These are phyloP conservation scores for Rhynchospora breviuscula DNA, from an alignment of 176 grass and related monocot genomes.

Conservation along the genomic window DNA sequence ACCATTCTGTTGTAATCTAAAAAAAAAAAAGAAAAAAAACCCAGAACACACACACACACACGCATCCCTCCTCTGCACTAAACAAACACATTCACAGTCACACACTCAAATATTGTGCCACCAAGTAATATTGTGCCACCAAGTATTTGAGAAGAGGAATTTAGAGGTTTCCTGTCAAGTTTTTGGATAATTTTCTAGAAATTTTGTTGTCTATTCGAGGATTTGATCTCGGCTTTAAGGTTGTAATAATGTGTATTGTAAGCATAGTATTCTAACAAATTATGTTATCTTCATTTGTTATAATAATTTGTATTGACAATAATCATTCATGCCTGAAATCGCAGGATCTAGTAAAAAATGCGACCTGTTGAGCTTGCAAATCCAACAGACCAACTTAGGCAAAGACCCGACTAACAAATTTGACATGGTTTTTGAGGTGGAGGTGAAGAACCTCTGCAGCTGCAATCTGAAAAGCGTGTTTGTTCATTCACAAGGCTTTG, in stretches of 20 bases:
- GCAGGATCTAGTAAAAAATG: constrained; percentile 22
- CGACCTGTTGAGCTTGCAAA: constrained; percentile 34
- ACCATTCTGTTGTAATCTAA: background rate
- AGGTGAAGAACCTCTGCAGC: constrained; percentile 46
- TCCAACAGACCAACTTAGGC: constrained; percentile 48
- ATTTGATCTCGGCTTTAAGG: background rate
- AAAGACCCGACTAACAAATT: constrained; percentile 24
- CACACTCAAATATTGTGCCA: too few relatives aligned
- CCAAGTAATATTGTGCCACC: background rate
- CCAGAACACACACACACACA: background rate
- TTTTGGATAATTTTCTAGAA: background rate
- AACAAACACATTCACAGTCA: background rate
- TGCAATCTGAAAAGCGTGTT: constrained; percentile 34
- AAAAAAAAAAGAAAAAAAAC: background rate
- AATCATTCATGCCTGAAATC: background rate
- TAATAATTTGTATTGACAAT: background rate
- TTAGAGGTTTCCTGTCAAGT: background rate
- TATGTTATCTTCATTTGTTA: background rate
- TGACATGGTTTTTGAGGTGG: constrained; percentile 64
- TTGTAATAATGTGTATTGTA: background rate
- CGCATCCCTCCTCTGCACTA: background rate
- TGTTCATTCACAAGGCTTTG: constrained; percentile 56
- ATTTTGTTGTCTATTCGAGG: background rate
- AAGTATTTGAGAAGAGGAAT: background rate
- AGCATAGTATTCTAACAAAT: background rate